A percentile compares a stretch with the other conserved stretches of the same genome.
Evolutionary conservation across 2,329 filamentous ascomycete species (phyloP).

Genomic region (Exophiala viscosa): DNA sequence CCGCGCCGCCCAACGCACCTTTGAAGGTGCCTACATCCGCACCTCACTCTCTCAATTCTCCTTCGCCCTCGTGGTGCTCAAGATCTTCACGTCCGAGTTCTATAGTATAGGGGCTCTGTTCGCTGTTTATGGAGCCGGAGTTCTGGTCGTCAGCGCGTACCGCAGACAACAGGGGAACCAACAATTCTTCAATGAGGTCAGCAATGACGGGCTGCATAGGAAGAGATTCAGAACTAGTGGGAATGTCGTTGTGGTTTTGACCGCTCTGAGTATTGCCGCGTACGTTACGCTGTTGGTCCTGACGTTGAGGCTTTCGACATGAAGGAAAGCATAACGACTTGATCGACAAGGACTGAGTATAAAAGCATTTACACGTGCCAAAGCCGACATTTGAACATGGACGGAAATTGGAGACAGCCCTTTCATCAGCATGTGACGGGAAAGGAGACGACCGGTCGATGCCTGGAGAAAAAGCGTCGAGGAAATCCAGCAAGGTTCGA

Average conservation of each 20-base stretch:
- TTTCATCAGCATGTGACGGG: too few species aligned
- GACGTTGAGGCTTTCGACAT: conserved; percentile 44
- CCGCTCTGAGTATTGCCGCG: conserved; percentile 59
- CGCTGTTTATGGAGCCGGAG: conserved; percentile 80
- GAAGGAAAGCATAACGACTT: neutral
- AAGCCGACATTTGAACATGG: too few species aligned
- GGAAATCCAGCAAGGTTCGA: too few species aligned
- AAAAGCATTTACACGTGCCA: too few species aligned
- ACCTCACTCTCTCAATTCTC: conserved; percentile 93
- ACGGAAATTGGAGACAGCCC: too few species aligned
- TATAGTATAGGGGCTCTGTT: conserved; percentile 96
- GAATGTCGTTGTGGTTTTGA: conserved; percentile 62
- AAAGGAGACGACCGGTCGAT: too few species aligned
- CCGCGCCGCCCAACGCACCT: conserved; percentile 89
- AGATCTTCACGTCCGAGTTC: conserved; percentile 95
- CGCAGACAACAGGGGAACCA: conserved; percentile 86
- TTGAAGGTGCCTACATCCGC: conserved; percentile 94
- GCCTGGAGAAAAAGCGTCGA: too few species aligned
- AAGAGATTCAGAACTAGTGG: conserved; percentile 64
- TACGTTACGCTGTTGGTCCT: conserved; percentile 59
- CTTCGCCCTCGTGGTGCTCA: conserved; percentile 88
- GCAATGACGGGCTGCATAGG: conserved; percentile 57
- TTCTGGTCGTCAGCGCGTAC: conserved; percentile 79
- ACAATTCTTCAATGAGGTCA: conserved; percentile 70
- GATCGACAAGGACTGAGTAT: too few species aligned